Evolutionary conservation across 306 rosid species (phyloP).

Genomic region (Quercus suber): DNA sequence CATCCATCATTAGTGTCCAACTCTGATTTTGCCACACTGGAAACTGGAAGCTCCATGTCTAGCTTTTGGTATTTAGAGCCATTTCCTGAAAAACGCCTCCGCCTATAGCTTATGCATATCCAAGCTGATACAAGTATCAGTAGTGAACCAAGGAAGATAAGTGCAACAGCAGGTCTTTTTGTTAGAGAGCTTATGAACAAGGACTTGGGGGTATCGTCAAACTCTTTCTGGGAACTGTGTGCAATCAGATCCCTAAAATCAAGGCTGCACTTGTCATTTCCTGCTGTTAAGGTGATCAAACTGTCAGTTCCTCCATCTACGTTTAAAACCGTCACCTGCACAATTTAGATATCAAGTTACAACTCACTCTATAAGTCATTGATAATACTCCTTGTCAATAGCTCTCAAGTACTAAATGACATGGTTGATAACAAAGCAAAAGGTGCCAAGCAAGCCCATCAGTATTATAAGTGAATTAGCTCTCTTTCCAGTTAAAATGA

Average conservation of each 20-base stretch:
- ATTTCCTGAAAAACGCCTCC: constrained; percentile 7
- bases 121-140: constrained; percentile 30
- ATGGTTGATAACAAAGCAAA: background rate
- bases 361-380: background rate
- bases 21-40: constrained; percentile 20
- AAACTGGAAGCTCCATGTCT: constrained; percentile 39
- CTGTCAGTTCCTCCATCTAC: constrained; percentile 20
- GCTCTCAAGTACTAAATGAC: background rate
- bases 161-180: constrained; percentile 19
- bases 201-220: constrained; percentile 19
- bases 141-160: constrained; percentile 19
- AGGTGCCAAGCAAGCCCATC: background rate
- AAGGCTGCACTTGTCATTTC: constrained; percentile 36
- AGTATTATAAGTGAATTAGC: background rate
- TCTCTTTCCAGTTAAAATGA: background rate
- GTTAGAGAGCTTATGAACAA: constrained; percentile 19
- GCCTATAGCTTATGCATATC: constrained; percentile 27
- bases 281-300: constrained; percentile 28
- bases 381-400: no score
- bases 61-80: constrained; percentile 37
- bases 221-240: constrained; percentile 6
- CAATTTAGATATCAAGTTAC: constrained; percentile 2
- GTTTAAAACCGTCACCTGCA: constrained; percentile 40
- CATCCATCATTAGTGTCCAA: constrained; percentile 33
- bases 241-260: constrained; percentile 39